Evolutionary conservation across 176 grass and related monocot species (phyloP), one percentile per base, ranked within the genome.

Genomic region (Poa annua): DNA sequence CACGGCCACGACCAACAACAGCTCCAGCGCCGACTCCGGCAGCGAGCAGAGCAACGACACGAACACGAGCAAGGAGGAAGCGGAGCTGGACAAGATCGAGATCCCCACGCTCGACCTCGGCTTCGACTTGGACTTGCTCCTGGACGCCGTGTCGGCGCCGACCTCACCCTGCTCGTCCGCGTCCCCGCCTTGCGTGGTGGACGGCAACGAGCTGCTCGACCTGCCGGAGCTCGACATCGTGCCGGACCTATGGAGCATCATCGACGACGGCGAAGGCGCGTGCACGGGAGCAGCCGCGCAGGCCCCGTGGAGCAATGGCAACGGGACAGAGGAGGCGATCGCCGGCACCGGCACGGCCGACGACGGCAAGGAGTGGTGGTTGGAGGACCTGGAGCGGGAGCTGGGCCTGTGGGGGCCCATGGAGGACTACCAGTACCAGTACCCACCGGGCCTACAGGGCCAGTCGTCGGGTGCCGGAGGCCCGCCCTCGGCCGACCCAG

Each of bases 311-410:
- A 25, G 14, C 33, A 81, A 81, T 81, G 68, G 47, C 47, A 62
- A 85, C 51, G 74, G 60, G 21, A 34, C 79, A 20, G 44, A 56
- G 66, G 44, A 56, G 66, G 16, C 14, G 39, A 6, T 7, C 29
- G 76, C 41, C 45, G 69, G 39, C 16, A 6, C 35, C 35, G 29
- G 39, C 39, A 76, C 84, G 38, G 8, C n/a, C 51, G 75, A 85
- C 71, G 86, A 92, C 39, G 79, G 57, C 0, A 86, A 71, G 20
- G 74, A 78, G 12, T 77, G 82, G 81, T 96, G 94, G 94, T 81
- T 93, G 86, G 81, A 91, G 32, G 66, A 91, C 53, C 85, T 97
- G 78, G 94, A 97, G 85, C 73, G 77, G 77, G 91, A 97, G 82
- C 66, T 97, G 10, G 94, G 94, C 42, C 80, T 93, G 78, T 87